A percentile compares a stretch with the other conserved stretches of the same genome.
Conservation (phyloP, 208 protist species). For the Acanthamoeba triangularis region DNA sequence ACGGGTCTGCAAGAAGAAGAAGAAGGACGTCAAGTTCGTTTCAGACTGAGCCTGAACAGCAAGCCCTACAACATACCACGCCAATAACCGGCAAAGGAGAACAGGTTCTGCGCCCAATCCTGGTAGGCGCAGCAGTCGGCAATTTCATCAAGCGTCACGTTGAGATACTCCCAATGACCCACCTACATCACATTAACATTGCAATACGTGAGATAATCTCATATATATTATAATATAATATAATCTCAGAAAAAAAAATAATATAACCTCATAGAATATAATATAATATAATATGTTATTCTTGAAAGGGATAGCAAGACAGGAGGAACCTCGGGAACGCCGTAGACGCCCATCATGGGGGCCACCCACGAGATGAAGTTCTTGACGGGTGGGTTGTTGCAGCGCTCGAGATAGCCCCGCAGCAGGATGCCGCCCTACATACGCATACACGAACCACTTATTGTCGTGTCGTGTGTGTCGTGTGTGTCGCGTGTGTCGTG, state of each 20-base stretch:
- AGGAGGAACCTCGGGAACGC: constrained; percentile 48
- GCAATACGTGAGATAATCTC: too few relatives aligned
- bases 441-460: background rate
- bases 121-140: constrained; percentile 66
- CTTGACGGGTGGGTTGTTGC: constrained; percentile 69
- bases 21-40: background rate
- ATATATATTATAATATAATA: too few relatives aligned
- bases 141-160: constrained; percentile 46
- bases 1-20: constrained; percentile 17
- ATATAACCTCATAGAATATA: too few relatives aligned
- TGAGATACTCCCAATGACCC: constrained; percentile 1
- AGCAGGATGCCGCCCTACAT: constrained; percentile 64
- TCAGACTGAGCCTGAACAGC: background rate
- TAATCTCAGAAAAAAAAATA: too few relatives aligned
- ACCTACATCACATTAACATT: background rate
- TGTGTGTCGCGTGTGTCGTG: too few relatives aligned
- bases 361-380: constrained; percentile 78
- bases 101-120: constrained; percentile 40
- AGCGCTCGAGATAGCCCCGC: constrained; percentile 77
- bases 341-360: constrained; percentile 76
- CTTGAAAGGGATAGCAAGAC: background rate
- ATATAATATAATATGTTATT: too few relatives aligned
- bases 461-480: background rate
- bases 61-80: background rate
- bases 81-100: constrained; percentile 75